Percentiles rank a stretch among this genome's conserved stretches.
Evolutionary conservation across 2,329 filamentous ascomycete genomes (phyloP).

Genomic region (Graphilbum ipis-grandicollis): DNA sequence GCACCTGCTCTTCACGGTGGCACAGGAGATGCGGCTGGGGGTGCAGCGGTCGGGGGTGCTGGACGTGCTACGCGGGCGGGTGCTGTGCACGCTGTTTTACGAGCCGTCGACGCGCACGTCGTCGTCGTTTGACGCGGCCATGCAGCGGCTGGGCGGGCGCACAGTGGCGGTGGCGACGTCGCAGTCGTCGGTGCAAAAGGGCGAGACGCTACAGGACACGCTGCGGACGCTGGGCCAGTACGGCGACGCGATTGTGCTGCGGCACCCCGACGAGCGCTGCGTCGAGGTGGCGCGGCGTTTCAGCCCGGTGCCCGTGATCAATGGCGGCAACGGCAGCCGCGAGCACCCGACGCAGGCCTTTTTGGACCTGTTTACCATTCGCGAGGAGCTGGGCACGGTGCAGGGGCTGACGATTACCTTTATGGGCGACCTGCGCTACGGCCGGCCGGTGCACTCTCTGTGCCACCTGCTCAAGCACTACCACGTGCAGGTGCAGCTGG

Average conservation of each 20-base stretch:
- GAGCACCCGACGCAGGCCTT: conserved; percentile 98
- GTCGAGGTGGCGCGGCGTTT: conserved; percentile 73
- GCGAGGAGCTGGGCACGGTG: conserved; percentile 90
- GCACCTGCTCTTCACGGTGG: conserved; percentile 87
- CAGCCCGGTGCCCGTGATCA: conserved; percentile 84
- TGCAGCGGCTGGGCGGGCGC: conserved; percentile 90
- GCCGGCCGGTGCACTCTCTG: conserved; percentile 86
- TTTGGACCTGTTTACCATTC: conserved; percentile 94
- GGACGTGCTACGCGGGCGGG: conserved; percentile 67
- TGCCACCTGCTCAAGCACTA: conserved; percentile 91
- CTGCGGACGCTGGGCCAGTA: conserved; percentile 90
- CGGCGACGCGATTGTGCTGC: conserved; percentile 85
- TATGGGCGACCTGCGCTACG: conserved; percentile 80
- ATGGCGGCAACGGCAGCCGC: conserved; percentile 86
- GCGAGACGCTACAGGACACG: conserved; percentile 83
- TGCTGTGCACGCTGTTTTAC: conserved; percentile 90
- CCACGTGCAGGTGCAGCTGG: conserved; percentile 83
- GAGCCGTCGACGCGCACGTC: conserved; percentile 95
- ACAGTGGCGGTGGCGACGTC: conserved; percentile 68
- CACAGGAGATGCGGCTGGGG: conserved; percentile 91
- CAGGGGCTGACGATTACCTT: conserved; percentile 94
- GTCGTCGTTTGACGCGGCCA: conserved; percentile 89
- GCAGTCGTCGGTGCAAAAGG: conserved; percentile 82
- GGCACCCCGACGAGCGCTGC: conserved; percentile 70
- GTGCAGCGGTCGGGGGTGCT: conserved; percentile 86